Evolutionary conservation across 1,139 yeast genomes (phyloP), one percentile per base, ranked within the genome.

Genomic region (Hyphopichia wangnamkhiaoensis): DNA sequence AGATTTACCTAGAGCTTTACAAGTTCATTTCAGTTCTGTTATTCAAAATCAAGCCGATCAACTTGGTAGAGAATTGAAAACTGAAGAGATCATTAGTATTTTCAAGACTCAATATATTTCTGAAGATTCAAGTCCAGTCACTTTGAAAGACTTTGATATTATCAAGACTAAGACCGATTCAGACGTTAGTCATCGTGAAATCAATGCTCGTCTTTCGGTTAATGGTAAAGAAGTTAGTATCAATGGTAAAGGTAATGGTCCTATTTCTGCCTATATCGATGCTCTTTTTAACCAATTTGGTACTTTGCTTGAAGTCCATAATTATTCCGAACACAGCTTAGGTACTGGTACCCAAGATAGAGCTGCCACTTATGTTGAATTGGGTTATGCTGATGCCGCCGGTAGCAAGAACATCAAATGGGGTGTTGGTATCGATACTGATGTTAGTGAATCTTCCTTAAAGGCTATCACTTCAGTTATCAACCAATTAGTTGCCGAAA

Each of bases 381-480:
- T 71, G 40, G 56, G 63, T 20, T 68, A 54, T 51, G 37, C 59
- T 40, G 54, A 60, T 46, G 43, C 57, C 20, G 45, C 54, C 4
- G 64, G 65, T 36, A 50, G 54, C 33, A 58, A 55, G 43, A 56
- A 52, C 30, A 54, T 54, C 39, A 56, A 53, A 43, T 72, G 78
- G 78, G 78, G 78, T 21, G 66, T 71, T 46, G 77, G 77, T 45
- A 65, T 72, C 35, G 62, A 71, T 49, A 59, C 68, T 33, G 78
- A 72, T 59, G 75, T 70, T 31, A 59, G 72, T 14, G 68, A 70
- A 56, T 74, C 78, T n/a, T 69, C 76, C 2, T 64, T 72, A 46
- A 66, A 71, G 48, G 76, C 78, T 41, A 71, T 73, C 49, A 56
- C 71, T 41, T 59, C 76, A 31, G 68, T 68, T 20, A 63, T 70